Base-by-base conservation (phyloP, 2,329 filamentous ascomycete genomes). In the Diplocarpon mali region DNA sequence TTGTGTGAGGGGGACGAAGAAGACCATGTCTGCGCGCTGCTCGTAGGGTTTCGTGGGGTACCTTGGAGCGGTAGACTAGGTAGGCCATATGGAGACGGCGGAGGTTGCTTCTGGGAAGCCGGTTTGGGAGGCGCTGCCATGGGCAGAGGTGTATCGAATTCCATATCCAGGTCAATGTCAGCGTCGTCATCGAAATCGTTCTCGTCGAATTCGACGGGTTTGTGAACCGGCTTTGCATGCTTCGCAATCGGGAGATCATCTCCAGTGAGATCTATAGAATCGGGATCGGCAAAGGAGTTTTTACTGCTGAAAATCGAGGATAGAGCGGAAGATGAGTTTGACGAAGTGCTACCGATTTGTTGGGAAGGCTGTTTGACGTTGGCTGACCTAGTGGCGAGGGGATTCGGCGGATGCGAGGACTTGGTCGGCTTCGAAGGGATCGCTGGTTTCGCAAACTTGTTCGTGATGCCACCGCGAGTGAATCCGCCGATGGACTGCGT, bases 171-270 rank as follows among this genome's bases (percentile, higher is more conserved):
- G 49, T 85, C 84, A 17, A 94, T 69, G 44, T 87, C 76, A 15
- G 81, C 73, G 54, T 95, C 88, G 59, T 90, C 85, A 56, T 87
- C 86, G 53, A 94, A 92, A 59, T 95, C 89, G 55, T 90, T 80
- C 50, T 88, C 84, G 48, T 79, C 76, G 51, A 88, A 46, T 3
- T 47, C 44, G 16, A 53, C 37, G 5, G 39, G 32, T 15, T 20
- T 15, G 12, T 39, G 29, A 14, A 28, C 32, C 29, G 28, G 16
- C 13, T 24, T 37, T n/a, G 35, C 14, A 8, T 29, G 20, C 9
- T 51, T 56, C 20, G 59, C 54, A 7, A 54, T 50, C 10, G 60
- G 47, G 4, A 49, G 54, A 39, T 20, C 53, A 11, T 54, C 49
- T 35, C 61, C 57, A 1, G 62, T 63, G 27, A 69, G 56, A 40